phyloP scores from a whole-genome alignment of 805 yeast genomes.

The Metschnikowia santaceciliae region DNA sequence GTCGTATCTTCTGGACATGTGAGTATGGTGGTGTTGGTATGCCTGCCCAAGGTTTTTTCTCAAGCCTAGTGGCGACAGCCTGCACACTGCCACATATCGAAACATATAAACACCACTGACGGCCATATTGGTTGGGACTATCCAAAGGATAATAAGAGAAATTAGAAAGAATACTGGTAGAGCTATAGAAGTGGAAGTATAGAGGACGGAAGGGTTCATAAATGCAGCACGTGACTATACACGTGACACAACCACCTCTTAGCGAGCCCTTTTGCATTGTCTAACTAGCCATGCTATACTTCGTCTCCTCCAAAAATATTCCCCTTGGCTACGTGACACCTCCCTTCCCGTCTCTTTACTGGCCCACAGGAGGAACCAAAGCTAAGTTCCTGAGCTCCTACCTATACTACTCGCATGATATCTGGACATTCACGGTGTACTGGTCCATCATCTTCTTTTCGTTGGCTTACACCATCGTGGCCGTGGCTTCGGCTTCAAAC shows the following conservation, averaged over 20 bases:
- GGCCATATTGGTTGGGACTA: not conserved
- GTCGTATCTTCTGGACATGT: constrained; percentile 95
- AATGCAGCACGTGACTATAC: not conserved
- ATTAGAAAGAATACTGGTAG: too few species aligned
- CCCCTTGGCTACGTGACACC: constrained; percentile 86
- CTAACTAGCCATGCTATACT: constrained; percentile 18
- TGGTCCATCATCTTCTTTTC: constrained; percentile 76
- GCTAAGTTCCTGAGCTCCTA: constrained; percentile 45
- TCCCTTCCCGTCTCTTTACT: constrained; percentile 70
- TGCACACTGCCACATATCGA: not conserved
- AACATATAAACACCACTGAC: not conserved
- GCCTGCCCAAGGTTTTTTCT: not conserved
- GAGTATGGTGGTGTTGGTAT: not conserved
- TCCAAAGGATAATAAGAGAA: too few species aligned
- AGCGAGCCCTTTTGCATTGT: not conserved
- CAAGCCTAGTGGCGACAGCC: constrained; percentile 10
- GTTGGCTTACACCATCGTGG: constrained; percentile 62
- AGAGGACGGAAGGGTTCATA: too few species aligned
- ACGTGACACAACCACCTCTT: not conserved
- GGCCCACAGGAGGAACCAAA: constrained; percentile 53
- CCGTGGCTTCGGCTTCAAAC: constrained; percentile 47
- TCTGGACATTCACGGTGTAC: constrained; percentile 76
- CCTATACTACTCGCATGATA: constrained; percentile 65
- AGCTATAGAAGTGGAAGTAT: too few species aligned
- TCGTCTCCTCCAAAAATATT: constrained; percentile 45